Percentiles rank a stretch among this genome's conserved stretches.
Evolutionary conservation across 768 basidiomycete species (phyloP).

Genomic region (Jaapia argillacea): DNA sequence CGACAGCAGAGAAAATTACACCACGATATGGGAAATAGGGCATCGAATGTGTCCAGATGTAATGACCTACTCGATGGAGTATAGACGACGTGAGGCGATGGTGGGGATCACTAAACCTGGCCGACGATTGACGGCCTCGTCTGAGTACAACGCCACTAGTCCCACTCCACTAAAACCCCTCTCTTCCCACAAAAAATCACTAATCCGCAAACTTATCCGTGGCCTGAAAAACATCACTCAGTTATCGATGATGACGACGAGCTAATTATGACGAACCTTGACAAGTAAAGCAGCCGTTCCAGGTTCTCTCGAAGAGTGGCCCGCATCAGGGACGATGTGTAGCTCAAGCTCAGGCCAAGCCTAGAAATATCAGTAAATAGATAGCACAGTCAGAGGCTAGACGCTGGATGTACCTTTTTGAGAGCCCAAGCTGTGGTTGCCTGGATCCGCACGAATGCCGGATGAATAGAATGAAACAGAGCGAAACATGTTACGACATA

Average conservation of each 20-base stretch:
- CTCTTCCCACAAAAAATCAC: too few species aligned
- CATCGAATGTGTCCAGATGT: not conserved
- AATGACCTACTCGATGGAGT: not conserved
- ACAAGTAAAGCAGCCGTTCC: constrained; percentile 63
- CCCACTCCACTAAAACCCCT: too few species aligned
- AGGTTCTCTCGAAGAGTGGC: constrained; percentile 73
- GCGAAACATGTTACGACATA: constrained; percentile 25
- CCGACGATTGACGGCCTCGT: too few species aligned
- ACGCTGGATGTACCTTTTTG: constrained; percentile 40
- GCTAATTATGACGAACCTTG: too few species aligned
- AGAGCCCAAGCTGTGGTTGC: constrained; percentile 73
- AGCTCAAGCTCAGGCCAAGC: constrained; percentile 75
- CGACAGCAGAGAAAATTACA: too few species aligned
- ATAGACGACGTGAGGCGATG: too few species aligned
- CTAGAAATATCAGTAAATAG: constrained; percentile 19
- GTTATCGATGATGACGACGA: not conserved
- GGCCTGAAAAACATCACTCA: too few species aligned
- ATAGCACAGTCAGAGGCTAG: not conserved
- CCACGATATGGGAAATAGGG: too few species aligned
- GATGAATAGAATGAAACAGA: not conserved
- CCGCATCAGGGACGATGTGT: constrained; percentile 74
- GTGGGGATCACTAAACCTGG: too few species aligned
- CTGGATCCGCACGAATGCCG: constrained; percentile 22
- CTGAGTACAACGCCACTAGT: too few species aligned
- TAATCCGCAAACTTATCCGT: not conserved